Evolutionary conservation across 2,329 filamentous ascomycete species (phyloP).

Genomic region (Colletotrichum sojae): DNA sequence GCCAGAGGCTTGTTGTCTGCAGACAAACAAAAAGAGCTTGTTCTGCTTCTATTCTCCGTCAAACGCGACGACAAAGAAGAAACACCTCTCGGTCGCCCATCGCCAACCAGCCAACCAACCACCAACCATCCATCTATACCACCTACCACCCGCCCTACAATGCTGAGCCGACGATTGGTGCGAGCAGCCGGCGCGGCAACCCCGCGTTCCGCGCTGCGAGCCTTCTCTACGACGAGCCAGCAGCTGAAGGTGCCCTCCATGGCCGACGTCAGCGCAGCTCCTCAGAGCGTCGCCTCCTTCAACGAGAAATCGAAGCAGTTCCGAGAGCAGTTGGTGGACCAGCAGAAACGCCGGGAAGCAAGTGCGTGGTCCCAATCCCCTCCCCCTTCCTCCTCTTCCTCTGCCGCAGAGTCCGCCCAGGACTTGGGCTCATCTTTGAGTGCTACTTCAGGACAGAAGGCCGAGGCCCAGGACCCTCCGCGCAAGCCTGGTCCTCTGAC

Average conservation of each 20-base stretch:
- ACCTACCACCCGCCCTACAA: constrained; percentile 53
- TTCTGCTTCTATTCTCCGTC: constrained; percentile 29
- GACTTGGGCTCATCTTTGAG: constrained; percentile 76
- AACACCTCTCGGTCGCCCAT: constrained; percentile 28
- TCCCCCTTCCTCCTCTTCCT: constrained; percentile 58
- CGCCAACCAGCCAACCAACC: constrained; percentile 6
- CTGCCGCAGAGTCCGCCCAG: constrained; percentile 58
- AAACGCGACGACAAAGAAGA: constrained; percentile 18
- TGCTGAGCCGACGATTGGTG: constrained; percentile 67
- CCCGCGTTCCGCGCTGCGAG: constrained; percentile 65
- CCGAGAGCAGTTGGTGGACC: constrained; percentile 83
- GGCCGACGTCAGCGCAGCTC: constrained; percentile 80
- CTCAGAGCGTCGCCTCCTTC: constrained; percentile 81
- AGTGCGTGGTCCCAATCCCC: constrained; percentile 72
- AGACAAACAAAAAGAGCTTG: constrained; percentile 38
- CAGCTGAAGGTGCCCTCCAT: constrained; percentile 77
- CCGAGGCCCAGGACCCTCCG: constrained; percentile 70
- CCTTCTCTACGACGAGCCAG: constrained; percentile 70
- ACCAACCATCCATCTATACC: constrained; percentile 9
- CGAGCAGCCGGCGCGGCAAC: constrained; percentile 60
- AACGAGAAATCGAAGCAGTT: constrained; percentile 88
- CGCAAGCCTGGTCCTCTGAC: constrained; percentile 82
- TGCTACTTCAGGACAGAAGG: constrained; percentile 68
- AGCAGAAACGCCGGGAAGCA: constrained; percentile 87
- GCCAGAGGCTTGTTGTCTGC: constrained; percentile 40